Percentiles rank a stretch among this genome's conserved stretches.
Conservation (phyloP, 2,329 filamentous ascomycete genomes). For the Bimuria novae-zelandiae region DNA sequence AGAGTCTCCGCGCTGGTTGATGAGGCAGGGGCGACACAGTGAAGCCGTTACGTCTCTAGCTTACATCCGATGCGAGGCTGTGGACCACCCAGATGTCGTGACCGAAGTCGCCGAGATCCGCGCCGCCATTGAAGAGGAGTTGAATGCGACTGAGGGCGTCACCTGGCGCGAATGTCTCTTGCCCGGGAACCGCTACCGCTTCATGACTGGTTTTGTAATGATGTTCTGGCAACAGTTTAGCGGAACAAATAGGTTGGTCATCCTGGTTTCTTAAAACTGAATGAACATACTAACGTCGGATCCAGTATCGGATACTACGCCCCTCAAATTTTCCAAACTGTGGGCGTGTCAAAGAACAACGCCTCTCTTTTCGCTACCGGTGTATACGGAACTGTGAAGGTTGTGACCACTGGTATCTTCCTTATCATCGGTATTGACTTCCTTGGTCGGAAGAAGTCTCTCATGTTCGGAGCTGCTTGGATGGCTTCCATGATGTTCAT, state of each 20-base stretch:
- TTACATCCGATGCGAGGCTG: slow-evolving; percentile 42
- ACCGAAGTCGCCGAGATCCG: slow-evolving; percentile 47
- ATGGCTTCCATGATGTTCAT: slow-evolving; percentile 73
- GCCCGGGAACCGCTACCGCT: slow-evolving; percentile 46
- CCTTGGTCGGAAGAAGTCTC: slow-evolving; percentile 64
- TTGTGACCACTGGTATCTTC: slow-evolving; percentile 63
- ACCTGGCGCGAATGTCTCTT: slow-evolving; percentile 49
- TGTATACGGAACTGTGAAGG: slow-evolving; percentile 71
- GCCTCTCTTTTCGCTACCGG: slow-evolving; percentile 67
- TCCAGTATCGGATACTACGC: slow-evolving; percentile 46
- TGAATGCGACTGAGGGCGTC: slow-evolving; percentile 46
- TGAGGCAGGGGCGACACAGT: slow-evolving; percentile 59
- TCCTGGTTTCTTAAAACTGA: background rate
- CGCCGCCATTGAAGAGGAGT: slow-evolving; percentile 49
- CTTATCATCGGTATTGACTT: slow-evolving; percentile 67
- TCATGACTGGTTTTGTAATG: slow-evolving; percentile 42
- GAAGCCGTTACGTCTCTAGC: slow-evolving; percentile 51
- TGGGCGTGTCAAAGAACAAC: slow-evolving; percentile 52
- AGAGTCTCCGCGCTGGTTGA: slow-evolving; percentile 65
- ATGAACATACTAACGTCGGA: slow-evolving; percentile 22
- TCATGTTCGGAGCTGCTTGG: slow-evolving; percentile 66
- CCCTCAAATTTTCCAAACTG: slow-evolving; percentile 36
- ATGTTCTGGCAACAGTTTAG: slow-evolving; percentile 50
- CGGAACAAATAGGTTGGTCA: slow-evolving; percentile 19
- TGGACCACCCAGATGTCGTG: slow-evolving; percentile 22